Percentiles rank a stretch among this genome's conserved stretches.
Conservation (phyloP, 352 stramenopile species). For the Pythium periplocum region DNA sequence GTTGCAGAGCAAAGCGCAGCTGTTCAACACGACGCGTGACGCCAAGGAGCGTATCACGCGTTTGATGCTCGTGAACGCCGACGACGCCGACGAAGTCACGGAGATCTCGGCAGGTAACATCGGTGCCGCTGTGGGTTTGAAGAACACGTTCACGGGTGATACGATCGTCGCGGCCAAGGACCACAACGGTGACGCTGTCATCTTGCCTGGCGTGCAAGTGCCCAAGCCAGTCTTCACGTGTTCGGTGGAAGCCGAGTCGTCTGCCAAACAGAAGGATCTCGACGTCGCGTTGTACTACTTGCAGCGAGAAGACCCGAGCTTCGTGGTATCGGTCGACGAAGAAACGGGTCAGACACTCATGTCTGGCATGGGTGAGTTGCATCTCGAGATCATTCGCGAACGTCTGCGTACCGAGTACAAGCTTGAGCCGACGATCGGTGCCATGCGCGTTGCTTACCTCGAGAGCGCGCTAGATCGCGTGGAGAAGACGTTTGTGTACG, state of each 20-base stretch:
- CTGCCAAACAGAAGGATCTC: conserved; percentile 82
- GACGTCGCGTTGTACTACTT: conserved; percentile 73
- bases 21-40: conserved; percentile 72
- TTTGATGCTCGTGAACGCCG: conserved; percentile 87
- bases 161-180: conserved; percentile 88
- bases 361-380: conserved; percentile 93
- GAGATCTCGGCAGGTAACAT: conserved; percentile 87
- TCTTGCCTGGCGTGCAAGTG: conserved; percentile 62
- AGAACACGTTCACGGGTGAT: conserved; percentile 90
- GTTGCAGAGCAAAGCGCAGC: conserved; percentile 68
- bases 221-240: conserved; percentile 88
- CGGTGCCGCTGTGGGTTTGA: conserved; percentile 89
- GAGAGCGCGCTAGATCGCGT: conserved; percentile 66
- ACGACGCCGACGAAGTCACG: conserved; percentile 86
- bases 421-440: conserved; percentile 75
- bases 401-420: conserved; percentile 87
- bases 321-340: conserved; percentile 92
- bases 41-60: conserved; percentile 59
- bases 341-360: conserved; percentile 98
- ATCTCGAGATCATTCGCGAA: conserved; percentile 93
- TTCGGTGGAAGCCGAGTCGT: conserved; percentile 86
- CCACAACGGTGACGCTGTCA: conserved; percentile 18
- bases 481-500: conserved; percentile 43
- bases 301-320: conserved; percentile 94
- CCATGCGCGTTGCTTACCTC: conserved; percentile 88